These are phyloP conservation scores for Pythium utonaiense DNA, from an alignment of 352 stramenopile genomes.

Conservation along the genomic window DNA sequence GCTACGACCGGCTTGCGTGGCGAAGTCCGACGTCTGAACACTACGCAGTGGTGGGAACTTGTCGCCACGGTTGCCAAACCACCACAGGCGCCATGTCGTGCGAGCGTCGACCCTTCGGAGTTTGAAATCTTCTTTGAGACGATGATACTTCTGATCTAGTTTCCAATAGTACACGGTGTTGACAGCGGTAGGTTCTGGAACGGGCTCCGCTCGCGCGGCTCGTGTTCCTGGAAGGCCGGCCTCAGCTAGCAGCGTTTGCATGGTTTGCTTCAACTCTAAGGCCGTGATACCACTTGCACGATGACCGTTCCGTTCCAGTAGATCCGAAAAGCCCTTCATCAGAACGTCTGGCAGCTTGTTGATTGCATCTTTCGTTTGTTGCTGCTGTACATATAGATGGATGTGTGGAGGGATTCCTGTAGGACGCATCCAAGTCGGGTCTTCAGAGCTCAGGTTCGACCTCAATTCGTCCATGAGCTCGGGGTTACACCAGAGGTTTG, in stretches of 20 bases:
- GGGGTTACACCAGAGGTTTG: no score
- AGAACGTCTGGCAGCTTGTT: background rate
- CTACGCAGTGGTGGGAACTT: background rate
- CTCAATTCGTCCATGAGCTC: no score
- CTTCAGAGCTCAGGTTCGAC: no score
- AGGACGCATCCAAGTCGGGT: background rate
- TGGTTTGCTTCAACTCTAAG: no score
- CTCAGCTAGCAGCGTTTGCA: no score
- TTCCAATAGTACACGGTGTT: no score
- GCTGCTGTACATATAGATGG: background rate
- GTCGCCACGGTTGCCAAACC: background rate
- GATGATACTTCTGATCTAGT: background rate
- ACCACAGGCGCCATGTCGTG: background rate
- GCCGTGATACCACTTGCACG: no score
- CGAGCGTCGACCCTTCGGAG: background rate
- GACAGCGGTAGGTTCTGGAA: no score
- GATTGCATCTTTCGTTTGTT: background rate
- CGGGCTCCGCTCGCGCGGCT: no score
- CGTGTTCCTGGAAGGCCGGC: no score
- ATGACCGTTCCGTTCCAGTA: no score
- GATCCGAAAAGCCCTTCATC: background rate
- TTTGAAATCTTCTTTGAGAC: background rate
- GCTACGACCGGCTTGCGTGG: background rate
- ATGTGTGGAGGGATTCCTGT: background rate
- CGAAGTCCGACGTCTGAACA: background rate